A percentile compares a stretch with the other conserved stretches of the same genome.
phyloP scores from a whole-genome alignment of 2,329 filamentous ascomycete species.

The Fusarium cicatricum region DNA sequence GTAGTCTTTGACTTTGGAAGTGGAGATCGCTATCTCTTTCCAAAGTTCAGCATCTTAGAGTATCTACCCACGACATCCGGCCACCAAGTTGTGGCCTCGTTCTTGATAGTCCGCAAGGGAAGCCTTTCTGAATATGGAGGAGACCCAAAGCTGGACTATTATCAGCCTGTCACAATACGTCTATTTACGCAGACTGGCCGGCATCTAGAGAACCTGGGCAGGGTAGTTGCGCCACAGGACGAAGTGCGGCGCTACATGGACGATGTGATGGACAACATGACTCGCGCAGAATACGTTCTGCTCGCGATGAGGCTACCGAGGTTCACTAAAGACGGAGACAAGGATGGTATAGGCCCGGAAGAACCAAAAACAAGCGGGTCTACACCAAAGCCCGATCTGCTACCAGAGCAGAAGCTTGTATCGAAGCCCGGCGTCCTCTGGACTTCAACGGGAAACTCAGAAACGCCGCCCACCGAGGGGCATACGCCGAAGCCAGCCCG shows the following conservation, averaged over 20 bases:
- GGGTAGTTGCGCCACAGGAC: constrained; percentile 68
- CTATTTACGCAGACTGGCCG: constrained; percentile 63
- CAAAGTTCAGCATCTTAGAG: constrained; percentile 80
- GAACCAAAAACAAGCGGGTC: constrained; percentile 45
- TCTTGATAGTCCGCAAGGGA: constrained; percentile 78
- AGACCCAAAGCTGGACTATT: constrained; percentile 74
- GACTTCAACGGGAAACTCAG: constrained; percentile 42
- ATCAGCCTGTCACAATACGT: constrained; percentile 75
- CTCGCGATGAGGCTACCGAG: constrained; percentile 72
- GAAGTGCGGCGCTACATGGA: constrained; percentile 74
- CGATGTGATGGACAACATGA: constrained; percentile 74
- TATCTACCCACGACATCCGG: constrained; percentile 60
- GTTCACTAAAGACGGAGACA: constrained; percentile 44
- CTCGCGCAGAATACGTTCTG: constrained; percentile 71
- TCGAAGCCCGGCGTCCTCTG: constrained; percentile 48
- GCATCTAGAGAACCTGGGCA: constrained; percentile 67
- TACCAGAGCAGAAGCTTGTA: constrained; percentile 34
- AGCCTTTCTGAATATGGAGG: constrained; percentile 70
- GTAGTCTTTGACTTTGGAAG: constrained; percentile 76
- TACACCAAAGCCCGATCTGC: constrained; percentile 43
- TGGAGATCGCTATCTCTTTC: constrained; percentile 81
- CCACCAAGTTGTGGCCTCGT: constrained; percentile 75
- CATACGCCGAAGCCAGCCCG: constrained; percentile 38
- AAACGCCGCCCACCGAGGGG: constrained; percentile 24
- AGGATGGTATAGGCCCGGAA: constrained; percentile 40